Base-by-base conservation (phyloP, 257 asterid genomes). In the Solanum chiquidenum region DNA sequence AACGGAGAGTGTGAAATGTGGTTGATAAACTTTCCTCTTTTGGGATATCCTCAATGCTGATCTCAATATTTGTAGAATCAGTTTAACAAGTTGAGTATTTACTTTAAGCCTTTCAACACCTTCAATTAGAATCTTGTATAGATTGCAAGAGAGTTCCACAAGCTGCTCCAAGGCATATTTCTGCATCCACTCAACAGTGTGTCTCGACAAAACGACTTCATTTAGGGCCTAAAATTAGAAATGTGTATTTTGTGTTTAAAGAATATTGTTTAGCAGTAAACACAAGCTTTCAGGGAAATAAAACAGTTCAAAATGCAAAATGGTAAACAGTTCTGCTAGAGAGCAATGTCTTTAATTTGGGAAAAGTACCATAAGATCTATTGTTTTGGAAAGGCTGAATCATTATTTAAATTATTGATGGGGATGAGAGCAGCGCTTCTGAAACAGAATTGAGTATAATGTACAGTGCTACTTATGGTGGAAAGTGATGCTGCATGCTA, bases 161-260 rank as follows among this genome's bases (percentile, higher is more conserved):
- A 96, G 98, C 92, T 94, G 98, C 94, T 94, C 99, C 91, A 94
- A 87, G 34, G 97, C 98, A 92, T 90, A 91, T 86, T 89, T 92
- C 89, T 92, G 95, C 93, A 96, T 89, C 98, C 98, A 96, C 91
- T 95, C 94, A 62, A 89, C 87, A 58, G 89, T 91, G 84, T 92
- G 90, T 91, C 95, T 92, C 25, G 93, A 90, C 46, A 93, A 87
- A 87, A 93, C 90, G 11, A 95, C 79, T 76, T 88, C 90, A 87
- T 86, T 89, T 52, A 93, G 93, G 35, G 92, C 98, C 99, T 96
- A 89, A 58, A 86, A 82, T 66, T 46, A 69, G 87, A 86, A 74
- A 84, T 33, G 18, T 11, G 23, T 73, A 73, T 33, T 40, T 76
- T 38, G 83, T 9, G 68, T 29, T 44, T 29, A 46, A 38, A 29